phyloP scores from a whole-genome alignment of 2,329 filamentous ascomycete genomes.

The Myriosclerotinia scirpicola region DNA sequence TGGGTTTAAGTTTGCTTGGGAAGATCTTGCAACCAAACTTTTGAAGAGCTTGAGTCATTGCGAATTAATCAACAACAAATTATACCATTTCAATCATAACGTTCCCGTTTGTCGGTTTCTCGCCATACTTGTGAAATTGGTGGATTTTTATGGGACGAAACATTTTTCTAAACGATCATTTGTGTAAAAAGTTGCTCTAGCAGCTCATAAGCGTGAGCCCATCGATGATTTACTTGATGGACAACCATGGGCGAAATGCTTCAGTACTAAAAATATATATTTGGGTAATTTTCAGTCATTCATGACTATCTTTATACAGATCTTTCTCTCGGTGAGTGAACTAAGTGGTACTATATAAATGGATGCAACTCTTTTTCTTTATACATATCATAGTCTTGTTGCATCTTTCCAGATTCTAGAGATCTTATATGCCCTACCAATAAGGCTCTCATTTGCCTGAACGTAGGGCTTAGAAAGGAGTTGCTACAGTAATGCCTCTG shows the following conservation, averaged over 20 bases:
- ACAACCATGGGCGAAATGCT: background rate
- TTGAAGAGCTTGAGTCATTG: background rate
- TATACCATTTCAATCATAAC: background rate
- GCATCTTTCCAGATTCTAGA: background rate
- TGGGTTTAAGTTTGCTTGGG: background rate
- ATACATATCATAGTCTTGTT: background rate
- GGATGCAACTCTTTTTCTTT: background rate
- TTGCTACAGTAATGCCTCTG: background rate
- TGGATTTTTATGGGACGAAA: background rate
- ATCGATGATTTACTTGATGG: background rate
- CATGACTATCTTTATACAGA: no score
- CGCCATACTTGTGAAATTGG: background rate
- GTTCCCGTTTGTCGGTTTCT: background rate
- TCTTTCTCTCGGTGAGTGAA: background rate
- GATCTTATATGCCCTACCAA: background rate
- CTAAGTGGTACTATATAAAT: background rate
- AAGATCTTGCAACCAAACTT: background rate
- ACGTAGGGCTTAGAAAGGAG: background rate
- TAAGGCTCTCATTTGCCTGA: background rate
- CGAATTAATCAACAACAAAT: background rate
- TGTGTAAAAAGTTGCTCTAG: background rate
- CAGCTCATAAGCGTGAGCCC: background rate
- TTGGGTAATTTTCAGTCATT: background rate
- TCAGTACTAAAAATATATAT: background rate
- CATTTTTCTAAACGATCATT: background rate